Evolutionary conservation across 2,329 filamentous ascomycete genomes (phyloP), one percentile per base, ranked within the genome.

Genomic region (Parastagonospora nodorum): DNA sequence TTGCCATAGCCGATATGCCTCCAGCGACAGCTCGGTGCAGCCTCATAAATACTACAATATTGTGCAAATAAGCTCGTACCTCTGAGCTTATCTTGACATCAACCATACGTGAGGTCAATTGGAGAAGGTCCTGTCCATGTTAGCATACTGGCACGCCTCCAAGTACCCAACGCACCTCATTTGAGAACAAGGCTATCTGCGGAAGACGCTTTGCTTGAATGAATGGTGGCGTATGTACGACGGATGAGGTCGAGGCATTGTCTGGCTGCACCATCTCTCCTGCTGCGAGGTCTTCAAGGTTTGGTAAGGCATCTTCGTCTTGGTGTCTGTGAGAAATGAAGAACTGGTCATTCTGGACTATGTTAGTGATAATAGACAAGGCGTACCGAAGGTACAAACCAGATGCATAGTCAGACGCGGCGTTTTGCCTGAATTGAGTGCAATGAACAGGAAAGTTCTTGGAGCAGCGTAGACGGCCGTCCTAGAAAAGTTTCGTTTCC

Each of bases 241-340:
- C 72, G 5, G 72, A 78, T 41, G 70, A 69, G 19, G 58, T 66
- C 1, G 69, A 76, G 29, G 54, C 65, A 41, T 63, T 59, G 15
- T 74, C 71, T 24, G 68, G 64, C 28, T 41, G 53, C 12, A 58
- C 32, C 7, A 38, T 52, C 30, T 58, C 58, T 24, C 63, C 63
- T 8, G 51, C 48, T 44, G 61, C 56, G 8, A 63, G 38, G 31
- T 90, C 87, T 52, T 95, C 89, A 0, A 93, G 73, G 57, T 94
- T 89, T 4, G 86, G 81, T 55, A 92, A 88, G 0, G 88, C 90
- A 68, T 93, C 85, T 1, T 81, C 78, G 4, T 83, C 79, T 50
- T 87, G 82, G 65, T 97, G 92, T 76, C 87, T 90, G 72, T 97
- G 92, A 0, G 90, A 93, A 50, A 97, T 86, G 68, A 92, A 90